Conservation (phyloP, 495 filamentous ascomycete species). For the Penicillium longicatenatum region DNA sequence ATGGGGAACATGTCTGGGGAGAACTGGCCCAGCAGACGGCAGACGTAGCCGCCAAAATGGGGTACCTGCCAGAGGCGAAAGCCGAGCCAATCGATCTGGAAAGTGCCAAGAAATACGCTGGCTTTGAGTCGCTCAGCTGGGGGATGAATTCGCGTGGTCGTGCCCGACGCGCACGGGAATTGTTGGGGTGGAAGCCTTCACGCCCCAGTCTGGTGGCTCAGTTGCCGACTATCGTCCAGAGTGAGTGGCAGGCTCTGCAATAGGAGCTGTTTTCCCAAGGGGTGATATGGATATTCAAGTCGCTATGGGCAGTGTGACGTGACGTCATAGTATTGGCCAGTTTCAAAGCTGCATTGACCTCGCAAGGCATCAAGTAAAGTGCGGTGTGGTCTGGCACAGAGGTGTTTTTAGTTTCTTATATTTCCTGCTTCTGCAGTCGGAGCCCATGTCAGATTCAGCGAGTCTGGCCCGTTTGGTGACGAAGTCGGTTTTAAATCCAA, state of each 20-base stretch:
- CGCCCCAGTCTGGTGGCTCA: constrained; percentile 50
- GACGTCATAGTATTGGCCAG: neutral
- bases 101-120: constrained; percentile 31
- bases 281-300: too few relatives aligned
- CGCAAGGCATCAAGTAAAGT: neutral
- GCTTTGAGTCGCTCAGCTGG: constrained; percentile 44
- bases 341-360: constrained; percentile 2
- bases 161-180: constrained; percentile 57
- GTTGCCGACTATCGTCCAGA: constrained; percentile 47
- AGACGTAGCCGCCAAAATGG: constrained; percentile 57
- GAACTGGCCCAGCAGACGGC: constrained; percentile 60
- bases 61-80: constrained; percentile 56
- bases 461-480: neutral
- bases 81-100: constrained; percentile 38
- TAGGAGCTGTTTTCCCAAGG: neutral
- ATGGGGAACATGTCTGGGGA: constrained; percentile 68
- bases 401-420: constrained; percentile 13
- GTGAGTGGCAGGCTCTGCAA: constrained; percentile 23
- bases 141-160: constrained; percentile 61
- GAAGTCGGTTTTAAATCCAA: too few relatives aligned
- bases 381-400: neutral
- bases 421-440: neutral
- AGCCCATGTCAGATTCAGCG: neutral
- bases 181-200: constrained; percentile 62
- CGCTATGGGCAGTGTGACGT: neutral